Evolutionary conservation across 441 rosid species (phyloP).

Genomic region (Mallotus repandus): DNA sequence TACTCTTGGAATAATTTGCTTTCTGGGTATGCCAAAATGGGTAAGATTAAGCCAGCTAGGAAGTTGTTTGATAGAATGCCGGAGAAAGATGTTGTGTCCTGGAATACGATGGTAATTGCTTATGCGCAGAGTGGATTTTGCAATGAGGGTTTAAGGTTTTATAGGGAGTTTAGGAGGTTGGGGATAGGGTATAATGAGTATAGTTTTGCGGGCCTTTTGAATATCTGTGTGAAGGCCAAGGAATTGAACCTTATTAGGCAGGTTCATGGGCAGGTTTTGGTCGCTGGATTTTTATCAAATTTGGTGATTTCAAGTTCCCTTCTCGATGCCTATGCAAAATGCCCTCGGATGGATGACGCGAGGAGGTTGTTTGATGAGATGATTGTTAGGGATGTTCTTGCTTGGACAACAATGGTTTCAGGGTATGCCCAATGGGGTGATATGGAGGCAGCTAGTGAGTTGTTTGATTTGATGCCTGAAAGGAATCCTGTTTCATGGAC

Average conservation of each 20-base stretch:
- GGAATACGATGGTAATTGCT: conserved; percentile 82
- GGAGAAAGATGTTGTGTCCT: conserved; percentile 63
- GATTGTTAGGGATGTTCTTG: conserved; percentile 33
- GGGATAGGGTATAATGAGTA: conserved; percentile 58
- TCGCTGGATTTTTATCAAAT: conserved; percentile 56
- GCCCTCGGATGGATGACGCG: conserved; percentile 41
- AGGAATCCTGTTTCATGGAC: conserved; percentile 63
- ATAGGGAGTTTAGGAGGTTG: conserved; percentile 50
- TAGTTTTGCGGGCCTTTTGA: conserved; percentile 66
- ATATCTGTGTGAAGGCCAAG: conserved; percentile 52
- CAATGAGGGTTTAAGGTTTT: conserved; percentile 46
- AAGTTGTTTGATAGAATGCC: conserved; percentile 71
- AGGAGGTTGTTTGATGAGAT: conserved; percentile 59
- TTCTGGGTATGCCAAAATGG: conserved; percentile 63
- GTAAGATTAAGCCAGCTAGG: conserved; percentile 57
- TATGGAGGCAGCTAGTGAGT: conserved; percentile 41
- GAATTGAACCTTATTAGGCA: conserved; percentile 49
- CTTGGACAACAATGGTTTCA: conserved; percentile 66
- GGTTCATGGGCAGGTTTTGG: conserved; percentile 80
- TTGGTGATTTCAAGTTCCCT: conserved; percentile 52
- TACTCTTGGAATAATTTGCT: conserved; percentile 73
- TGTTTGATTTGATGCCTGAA: conserved; percentile 49
- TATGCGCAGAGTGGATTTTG: conserved; percentile 45
- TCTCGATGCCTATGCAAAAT: conserved; percentile 68
- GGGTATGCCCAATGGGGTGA: conserved; percentile 52